Percentiles rank a stretch among this genome's conserved stretches.
These are phyloP conservation scores for Colletotrichum tofieldiae DNA, from an alignment of 2,329 filamentous ascomycete species.

Conservation along the genomic window DNA sequence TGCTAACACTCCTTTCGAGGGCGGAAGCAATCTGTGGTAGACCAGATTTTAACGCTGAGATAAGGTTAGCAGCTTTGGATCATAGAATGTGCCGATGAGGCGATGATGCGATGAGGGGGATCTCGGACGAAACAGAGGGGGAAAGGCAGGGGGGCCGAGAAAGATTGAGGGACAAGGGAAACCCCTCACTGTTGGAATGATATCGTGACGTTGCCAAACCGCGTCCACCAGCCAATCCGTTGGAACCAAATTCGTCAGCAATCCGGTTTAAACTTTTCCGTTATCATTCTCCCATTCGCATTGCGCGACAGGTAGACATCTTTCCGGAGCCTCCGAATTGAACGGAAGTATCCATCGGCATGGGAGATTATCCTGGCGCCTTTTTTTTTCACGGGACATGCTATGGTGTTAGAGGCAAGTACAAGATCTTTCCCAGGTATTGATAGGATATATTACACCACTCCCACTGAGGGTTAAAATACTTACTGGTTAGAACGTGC, in stretches of 20 bases:
- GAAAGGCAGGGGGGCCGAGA: background rate
- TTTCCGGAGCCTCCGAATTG: too few relatives aligned
- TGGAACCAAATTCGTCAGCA: slow-evolving; percentile 10
- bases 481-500: too few relatives aligned
- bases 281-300: background rate
- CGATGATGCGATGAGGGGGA: background rate
- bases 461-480: too few relatives aligned
- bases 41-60: background rate
- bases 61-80: background rate
- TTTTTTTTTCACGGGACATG: too few relatives aligned
- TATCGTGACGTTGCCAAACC: background rate
- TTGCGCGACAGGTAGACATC: background rate
- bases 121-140: slow-evolving; percentile 32
- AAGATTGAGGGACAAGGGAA: background rate
- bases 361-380: too few relatives aligned
- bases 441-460: too few relatives aligned
- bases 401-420: too few relatives aligned
- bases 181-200: background rate
- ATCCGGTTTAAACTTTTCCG: slow-evolving; percentile 7
- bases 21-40: background rate
- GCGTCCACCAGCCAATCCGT: slow-evolving; percentile 4
- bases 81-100: background rate
- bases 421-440: too few relatives aligned
- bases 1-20: background rate
- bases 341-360: too few relatives aligned